Evolutionary conservation across 2,329 filamentous ascomycete species (phyloP).

Genomic region (Fusarium lateritium): DNA sequence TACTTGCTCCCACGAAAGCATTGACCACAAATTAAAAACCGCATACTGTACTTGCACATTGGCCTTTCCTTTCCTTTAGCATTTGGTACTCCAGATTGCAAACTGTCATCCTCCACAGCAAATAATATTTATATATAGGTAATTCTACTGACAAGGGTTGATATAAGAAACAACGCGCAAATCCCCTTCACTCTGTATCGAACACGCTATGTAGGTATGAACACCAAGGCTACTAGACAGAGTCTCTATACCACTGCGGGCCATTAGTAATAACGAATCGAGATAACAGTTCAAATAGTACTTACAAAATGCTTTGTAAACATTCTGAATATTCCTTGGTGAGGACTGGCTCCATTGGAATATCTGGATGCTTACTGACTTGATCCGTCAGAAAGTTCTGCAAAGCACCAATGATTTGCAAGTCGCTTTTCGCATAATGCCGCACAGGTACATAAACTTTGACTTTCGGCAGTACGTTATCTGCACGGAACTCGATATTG

Average conservation of each 20-base stretch:
- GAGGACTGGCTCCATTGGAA: neutral
- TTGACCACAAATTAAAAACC: no score
- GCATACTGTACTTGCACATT: no score
- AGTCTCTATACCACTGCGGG: neutral
- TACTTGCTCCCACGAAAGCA: no score
- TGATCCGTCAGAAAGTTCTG: neutral
- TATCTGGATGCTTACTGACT: neutral
- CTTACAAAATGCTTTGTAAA: conserved; percentile 3
- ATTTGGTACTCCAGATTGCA: no score
- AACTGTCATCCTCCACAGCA: no score
- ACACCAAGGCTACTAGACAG: neutral
- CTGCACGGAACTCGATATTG: conserved; percentile 51
- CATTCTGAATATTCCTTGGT: neutral
- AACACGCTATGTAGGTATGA: conserved; percentile 20
- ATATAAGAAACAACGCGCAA: conserved; percentile 13
- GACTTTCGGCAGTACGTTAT: conserved; percentile 37
- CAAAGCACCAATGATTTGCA: conserved; percentile 4
- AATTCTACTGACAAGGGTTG: neutral
- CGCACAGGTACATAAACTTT: conserved; percentile 56
- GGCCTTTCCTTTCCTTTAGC: no score
- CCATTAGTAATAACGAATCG: neutral
- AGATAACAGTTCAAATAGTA: fast-evolving
- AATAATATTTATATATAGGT: neutral
- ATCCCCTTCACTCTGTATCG: neutral
- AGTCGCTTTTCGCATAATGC: conserved; percentile 49